Percentiles rank a stretch among this genome's conserved stretches.
Evolutionary conservation across 73 alveolate species (phyloP).

Genomic region (Uronychia binucleata): DNA sequence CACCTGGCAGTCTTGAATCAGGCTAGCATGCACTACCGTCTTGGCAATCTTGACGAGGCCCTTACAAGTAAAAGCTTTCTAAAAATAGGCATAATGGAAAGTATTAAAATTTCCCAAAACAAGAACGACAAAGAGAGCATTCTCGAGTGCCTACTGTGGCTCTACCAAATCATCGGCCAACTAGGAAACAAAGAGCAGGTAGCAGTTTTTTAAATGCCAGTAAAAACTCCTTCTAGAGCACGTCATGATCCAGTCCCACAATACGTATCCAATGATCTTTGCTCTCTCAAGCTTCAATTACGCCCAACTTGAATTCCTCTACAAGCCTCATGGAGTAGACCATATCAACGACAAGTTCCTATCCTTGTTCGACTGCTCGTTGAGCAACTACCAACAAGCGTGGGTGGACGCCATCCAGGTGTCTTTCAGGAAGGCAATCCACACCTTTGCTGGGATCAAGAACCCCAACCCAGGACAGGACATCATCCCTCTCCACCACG

Average conservation of each 20-base stretch:
- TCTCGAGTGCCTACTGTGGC: slow-evolving; percentile 53
- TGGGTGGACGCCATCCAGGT: neutral
- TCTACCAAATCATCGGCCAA: slow-evolving; percentile 29
- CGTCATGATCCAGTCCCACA: slow-evolving; percentile 34
- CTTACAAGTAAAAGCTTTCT: no score
- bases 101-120: slow-evolving; percentile 55
- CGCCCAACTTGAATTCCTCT: slow-evolving; percentile 2
- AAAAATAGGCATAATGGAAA: slow-evolving; percentile 51
- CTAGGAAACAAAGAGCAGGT: slow-evolving; percentile 52
- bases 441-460: neutral
- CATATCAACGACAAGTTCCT: neutral
- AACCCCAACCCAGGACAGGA: neutral
- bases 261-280: neutral
- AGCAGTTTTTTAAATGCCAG: slow-evolving; percentile 2
- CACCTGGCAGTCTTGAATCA: slow-evolving; percentile 34
- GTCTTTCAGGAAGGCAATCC: neutral
- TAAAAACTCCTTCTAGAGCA: slow-evolving; percentile 37
- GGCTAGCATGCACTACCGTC: slow-evolving; percentile 25
- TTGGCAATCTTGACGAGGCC: slow-evolving; percentile 57
- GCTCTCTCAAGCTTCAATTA: slow-evolving; percentile 1
- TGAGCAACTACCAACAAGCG: neutral
- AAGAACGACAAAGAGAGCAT: slow-evolving; percentile 61
- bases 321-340: neutral
- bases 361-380: neutral
- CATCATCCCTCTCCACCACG: neutral